Conservation (phyloP, 2,329 filamentous ascomycete genomes). For the Paraphoma sp. region DNA sequence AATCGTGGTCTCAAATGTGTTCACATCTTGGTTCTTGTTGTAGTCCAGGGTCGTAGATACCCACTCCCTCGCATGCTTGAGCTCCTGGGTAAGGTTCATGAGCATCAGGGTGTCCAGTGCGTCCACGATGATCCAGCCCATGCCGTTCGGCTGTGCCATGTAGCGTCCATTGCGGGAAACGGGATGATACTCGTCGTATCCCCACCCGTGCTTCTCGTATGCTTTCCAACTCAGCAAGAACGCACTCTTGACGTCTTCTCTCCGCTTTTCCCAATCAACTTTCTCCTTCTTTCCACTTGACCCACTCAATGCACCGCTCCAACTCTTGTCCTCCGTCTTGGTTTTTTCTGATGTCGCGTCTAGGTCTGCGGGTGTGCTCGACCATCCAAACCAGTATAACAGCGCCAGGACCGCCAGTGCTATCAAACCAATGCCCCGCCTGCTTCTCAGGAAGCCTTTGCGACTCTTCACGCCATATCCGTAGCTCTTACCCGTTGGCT, state of each 20-base stretch:
- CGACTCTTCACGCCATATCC: constrained; percentile 60
- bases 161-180: constrained; percentile 77
- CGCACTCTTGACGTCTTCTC: constrained; percentile 83
- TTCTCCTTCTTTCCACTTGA: constrained; percentile 34
- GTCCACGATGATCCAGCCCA: constrained; percentile 99
- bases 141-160: constrained; percentile 80
- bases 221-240: constrained; percentile 92
- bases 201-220: constrained; percentile 94
- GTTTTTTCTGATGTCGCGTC: constrained; percentile 44
- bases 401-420: constrained; percentile 62
- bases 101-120: constrained; percentile 95
- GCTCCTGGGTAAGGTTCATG: constrained; percentile 91
- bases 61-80: constrained; percentile 88
- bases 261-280: constrained; percentile 78
- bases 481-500: constrained; percentile 75
- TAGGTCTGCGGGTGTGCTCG: constrained; percentile 36
- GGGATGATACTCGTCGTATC: constrained; percentile 87
- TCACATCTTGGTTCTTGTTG: constrained; percentile 93
- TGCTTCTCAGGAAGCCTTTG: constrained; percentile 62
- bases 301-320: constrained; percentile 35
- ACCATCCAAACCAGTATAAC: constrained; percentile 73
- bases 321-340: constrained; percentile 44
- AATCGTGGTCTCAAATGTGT: constrained; percentile 97
- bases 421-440: constrained; percentile 63
- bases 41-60: constrained; percentile 81